Base-by-base conservation (phyloP, 2,329 filamentous ascomycete species). In the Colletotrichum liriopes region DNA sequence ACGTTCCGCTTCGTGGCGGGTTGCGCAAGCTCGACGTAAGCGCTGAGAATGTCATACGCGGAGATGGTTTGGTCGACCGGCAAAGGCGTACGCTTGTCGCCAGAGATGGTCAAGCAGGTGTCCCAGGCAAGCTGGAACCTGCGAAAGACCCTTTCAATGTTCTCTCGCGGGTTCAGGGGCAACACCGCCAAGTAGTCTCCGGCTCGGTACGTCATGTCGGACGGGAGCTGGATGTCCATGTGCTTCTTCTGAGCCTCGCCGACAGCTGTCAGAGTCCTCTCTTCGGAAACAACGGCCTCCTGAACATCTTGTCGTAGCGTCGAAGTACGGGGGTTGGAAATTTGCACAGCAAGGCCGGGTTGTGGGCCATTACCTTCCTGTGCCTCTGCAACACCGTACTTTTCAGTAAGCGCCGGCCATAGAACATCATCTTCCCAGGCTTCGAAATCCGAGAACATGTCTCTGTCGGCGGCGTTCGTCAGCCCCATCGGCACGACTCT, bases 161-260 rank as follows among this genome's bases (percentile, higher is more conserved):
- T 90, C 39, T 86, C 82, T 56, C 86, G 85, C 1, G 90, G 90
- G 78, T 96, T 96, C 39, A 93, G 82, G 0, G 93, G 93, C 1
- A 95, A 84, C 2, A 95, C 85, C 0, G 92, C 92, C 0, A 96
- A 86, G 78, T 96, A 96, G 78, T 96, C 93, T 18, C 93, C 94
- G 2, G 92, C 88, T 49, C 88, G 86, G 81, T 95, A 96, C 0
- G 86, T 87, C 84, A 90, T 86, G 62, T 87, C 89, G 0, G 85
- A 87, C 0, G 93, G 93, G 1, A 96, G 85, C 72, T 90, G 88
- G 43, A 95, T 89, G 74, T 90, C 90, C 26, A 94, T 87, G 73
- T 92, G 87, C 32, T 89, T 88, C 84, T 94, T 94, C 47, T 83
- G 82, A 0, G 89, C 83, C 35, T 84, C 86, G 0, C 82, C 85